phyloP scores from a whole-genome alignment of 2,329 filamentous ascomycete genomes.

The Fusarium longipes region DNA sequence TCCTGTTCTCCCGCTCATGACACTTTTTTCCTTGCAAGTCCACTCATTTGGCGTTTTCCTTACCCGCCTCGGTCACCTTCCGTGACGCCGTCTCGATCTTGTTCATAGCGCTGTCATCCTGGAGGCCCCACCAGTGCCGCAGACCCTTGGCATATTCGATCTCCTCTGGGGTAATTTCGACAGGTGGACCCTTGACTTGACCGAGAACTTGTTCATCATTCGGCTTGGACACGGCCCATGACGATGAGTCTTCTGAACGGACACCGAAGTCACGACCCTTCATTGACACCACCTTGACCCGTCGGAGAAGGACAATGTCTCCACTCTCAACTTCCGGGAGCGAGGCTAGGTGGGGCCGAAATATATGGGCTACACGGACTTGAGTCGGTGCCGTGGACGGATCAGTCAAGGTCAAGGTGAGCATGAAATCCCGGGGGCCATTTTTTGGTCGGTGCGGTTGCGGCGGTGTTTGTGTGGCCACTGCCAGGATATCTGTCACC shows the following conservation, averaged over 20 bases:
- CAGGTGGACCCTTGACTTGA: slow-evolving; percentile 69
- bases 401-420: slow-evolving; percentile 68
- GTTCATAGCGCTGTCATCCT: slow-evolving; percentile 59
- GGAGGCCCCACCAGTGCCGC: slow-evolving; percentile 60
- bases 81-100: slow-evolving; percentile 62
- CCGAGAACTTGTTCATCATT: slow-evolving; percentile 54
- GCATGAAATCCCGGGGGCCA: slow-evolving; percentile 69
- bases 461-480: slow-evolving; percentile 63
- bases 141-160: slow-evolving; percentile 61
- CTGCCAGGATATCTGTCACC: slow-evolving; percentile 64
- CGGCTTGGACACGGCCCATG: slow-evolving; percentile 71
- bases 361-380: slow-evolving; percentile 67
- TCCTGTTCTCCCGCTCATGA: slow-evolving; percentile 17
- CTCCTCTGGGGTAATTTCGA: slow-evolving; percentile 66
- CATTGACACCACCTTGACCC: slow-evolving; percentile 65
- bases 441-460: slow-evolving; percentile 66
- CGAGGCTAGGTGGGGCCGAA: slow-evolving; percentile 67
- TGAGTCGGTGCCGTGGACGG: slow-evolving; percentile 62
- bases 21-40: background rate
- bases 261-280: slow-evolving; percentile 67
- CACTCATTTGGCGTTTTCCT: slow-evolving; percentile 45
- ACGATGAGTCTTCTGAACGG: slow-evolving; percentile 64
- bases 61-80: slow-evolving; percentile 47
- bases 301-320: slow-evolving; percentile 68
- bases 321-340: slow-evolving; percentile 66